Evolutionary conservation across 805 yeast genomes (phyloP), one percentile per base, ranked within the genome.

Genomic region (Metschnikowia henanensis): DNA sequence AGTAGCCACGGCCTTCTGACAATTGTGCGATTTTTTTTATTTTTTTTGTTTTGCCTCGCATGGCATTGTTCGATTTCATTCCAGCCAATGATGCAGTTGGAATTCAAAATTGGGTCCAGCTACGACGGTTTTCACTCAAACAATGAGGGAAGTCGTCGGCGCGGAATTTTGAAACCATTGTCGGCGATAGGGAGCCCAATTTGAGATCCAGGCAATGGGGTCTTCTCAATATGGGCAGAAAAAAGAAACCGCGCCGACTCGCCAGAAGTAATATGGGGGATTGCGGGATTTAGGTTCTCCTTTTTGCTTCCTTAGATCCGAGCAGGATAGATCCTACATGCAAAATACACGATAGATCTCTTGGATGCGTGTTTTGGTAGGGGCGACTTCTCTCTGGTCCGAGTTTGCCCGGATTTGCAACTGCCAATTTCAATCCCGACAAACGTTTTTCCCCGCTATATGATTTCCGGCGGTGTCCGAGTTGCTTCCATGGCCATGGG

Each of bases 371-470:
- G n/a, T n/a, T n/a, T n/a, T n/a, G n/a, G n/a, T n/a, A n/a, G n/a
- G n/a, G n/a, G n/a, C n/a, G n/a, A n/a, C n/a, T 23, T 23, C 4
- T 13, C 26, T 4, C 8, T 23, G 6, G 9, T 22, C 25, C 25
- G 25, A 9, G 25, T 22, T 22, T 22, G 6, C 6, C 25, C 25
- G 25, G 25, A 6, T 22, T 9, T n/a, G n/a, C n/a, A n/a, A n/a
- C n/a, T n/a, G n/a, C n/a, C n/a, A n/a, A n/a, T n/a, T n/a, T n/a
- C n/a, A n/a, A n/a, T n/a, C n/a, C n/a, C n/a, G n/a, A n/a, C n/a
- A n/a, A n/a, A n/a, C n/a, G n/a, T n/a, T n/a, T 23, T 42, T 36
- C 45, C 45, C 45, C 45, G 45, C 45, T 42, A 20, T 22, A 10
- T 21, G 30, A 32, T 32, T 42, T 36, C 37, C 37, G 41, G 41